Conservation (phyloP, 305 asterid genomes). For the Fraxinus latifolia region DNA sequence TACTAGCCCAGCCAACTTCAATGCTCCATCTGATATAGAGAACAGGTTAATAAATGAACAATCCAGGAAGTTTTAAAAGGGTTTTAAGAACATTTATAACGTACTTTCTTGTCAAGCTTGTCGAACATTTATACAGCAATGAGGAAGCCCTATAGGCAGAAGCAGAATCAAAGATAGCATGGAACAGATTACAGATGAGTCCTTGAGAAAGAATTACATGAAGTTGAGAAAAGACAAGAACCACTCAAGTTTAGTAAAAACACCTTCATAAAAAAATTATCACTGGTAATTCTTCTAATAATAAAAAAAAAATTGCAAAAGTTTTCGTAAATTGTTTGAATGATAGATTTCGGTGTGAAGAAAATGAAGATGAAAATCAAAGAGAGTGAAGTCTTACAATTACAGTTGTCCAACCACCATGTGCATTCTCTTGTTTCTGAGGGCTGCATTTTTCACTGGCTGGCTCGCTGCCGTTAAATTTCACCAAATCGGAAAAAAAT, state of each 20-base stretch:
- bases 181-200: neutral
- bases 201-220: neutral
- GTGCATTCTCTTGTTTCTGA: conserved; percentile 45
- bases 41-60: neutral
- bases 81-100: conserved; percentile 5
- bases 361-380: neutral
- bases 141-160: conserved; percentile 54
- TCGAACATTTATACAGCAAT: conserved; percentile 40
- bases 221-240: neutral
- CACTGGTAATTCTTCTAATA: neutral
- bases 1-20: conserved; percentile 93
- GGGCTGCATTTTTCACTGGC: conserved; percentile 74
- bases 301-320: neutral
- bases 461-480: conserved; percentile 61
- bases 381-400: conserved; percentile 46
- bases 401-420: conserved; percentile 70
- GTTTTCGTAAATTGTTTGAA: neutral
- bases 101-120: conserved; percentile 64
- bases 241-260: neutral
- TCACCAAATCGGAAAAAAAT: neutral
- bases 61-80: neutral
- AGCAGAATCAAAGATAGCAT: neutral
- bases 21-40: conserved; percentile 68
- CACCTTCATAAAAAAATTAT: neutral
- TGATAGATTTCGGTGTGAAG: neutral